A percentile compares a stretch with the other conserved stretches of the same genome.
phyloP scores from a whole-genome alignment of 1,284 basidiomycete genomes.

The Ustilago sp. region DNA sequence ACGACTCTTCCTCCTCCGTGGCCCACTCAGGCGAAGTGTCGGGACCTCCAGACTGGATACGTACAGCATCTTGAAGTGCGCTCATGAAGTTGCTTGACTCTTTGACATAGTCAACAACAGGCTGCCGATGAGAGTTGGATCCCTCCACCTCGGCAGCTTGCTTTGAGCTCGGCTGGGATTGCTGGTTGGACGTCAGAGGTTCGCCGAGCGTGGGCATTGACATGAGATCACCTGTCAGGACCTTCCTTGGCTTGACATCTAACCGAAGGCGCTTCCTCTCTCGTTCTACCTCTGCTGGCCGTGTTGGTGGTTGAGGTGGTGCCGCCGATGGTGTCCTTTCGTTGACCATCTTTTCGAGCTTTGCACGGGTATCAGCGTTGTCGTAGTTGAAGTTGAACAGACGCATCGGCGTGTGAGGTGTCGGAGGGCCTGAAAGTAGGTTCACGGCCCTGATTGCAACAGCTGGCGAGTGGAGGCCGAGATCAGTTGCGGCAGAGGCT shows the following conservation, averaged over 20 bases:
- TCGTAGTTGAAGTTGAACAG: slow-evolving; percentile 59
- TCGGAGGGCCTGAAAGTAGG: slow-evolving; percentile 34
- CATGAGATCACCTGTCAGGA: slow-evolving; percentile 46
- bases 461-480: slow-evolving; percentile 21
- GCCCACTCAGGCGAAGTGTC: slow-evolving; percentile 39
- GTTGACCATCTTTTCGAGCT: slow-evolving; percentile 59
- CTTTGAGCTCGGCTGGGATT: not conserved
- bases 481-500: slow-evolving; percentile 44
- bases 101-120: slow-evolving; percentile 47
- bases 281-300: slow-evolving; percentile 36
- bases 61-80: slow-evolving; percentile 37
- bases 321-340: slow-evolving; percentile 37
- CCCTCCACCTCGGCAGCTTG: not conserved
- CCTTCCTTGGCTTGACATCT: slow-evolving; percentile 43
- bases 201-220: slow-evolving; percentile 32
- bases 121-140: slow-evolving; percentile 7
- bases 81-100: slow-evolving; percentile 45
- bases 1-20: slow-evolving; percentile 43
- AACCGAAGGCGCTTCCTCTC: slow-evolving; percentile 57
- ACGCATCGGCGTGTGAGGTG: slow-evolving; percentile 58
- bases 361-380: slow-evolving; percentile 46
- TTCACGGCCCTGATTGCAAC: slow-evolving; percentile 9
- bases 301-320: slow-evolving; percentile 15
- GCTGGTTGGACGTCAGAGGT: slow-evolving; percentile 3
- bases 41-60: slow-evolving; percentile 11